A percentile compares a stretch with the other conserved stretches of the same genome.
Evolutionary conservation across 257 asterid species (phyloP).

Genomic region (Solanum sitiens): DNA sequence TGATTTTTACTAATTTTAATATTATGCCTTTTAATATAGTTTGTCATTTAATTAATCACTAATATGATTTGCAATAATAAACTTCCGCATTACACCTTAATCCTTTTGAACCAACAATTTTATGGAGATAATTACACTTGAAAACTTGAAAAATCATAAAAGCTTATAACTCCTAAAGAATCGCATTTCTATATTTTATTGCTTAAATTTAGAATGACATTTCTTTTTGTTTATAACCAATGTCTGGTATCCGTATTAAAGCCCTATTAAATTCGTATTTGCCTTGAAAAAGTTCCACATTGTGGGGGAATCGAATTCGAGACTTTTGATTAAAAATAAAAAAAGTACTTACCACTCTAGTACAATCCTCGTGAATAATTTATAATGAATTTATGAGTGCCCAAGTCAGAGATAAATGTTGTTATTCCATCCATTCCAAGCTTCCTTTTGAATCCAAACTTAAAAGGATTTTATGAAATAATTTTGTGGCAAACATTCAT

Average conservation of each 20-base stretch:
- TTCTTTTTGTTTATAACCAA: background rate
- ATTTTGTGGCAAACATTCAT: background rate
- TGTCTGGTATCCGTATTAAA: too few species aligned
- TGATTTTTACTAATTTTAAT: too few species aligned
- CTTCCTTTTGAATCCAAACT: background rate
- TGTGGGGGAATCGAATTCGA: too few species aligned
- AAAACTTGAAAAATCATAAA: background rate
- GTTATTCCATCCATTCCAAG: background rate
- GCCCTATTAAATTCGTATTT: too few species aligned
- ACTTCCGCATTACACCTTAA: background rate
- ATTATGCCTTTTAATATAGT: too few species aligned
- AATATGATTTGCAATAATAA: too few species aligned
- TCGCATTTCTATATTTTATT: too few species aligned
- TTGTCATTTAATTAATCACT: too few species aligned
- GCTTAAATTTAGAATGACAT: too few species aligned
- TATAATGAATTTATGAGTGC: background rate
- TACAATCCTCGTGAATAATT: background rate
- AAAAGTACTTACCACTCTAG: background rate
- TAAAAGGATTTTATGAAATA: background rate
- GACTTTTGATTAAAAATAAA: too few species aligned
- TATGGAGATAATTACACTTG: background rate
- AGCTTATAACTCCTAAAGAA: background rate
- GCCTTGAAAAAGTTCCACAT: too few species aligned
- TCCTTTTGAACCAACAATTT: too few species aligned
- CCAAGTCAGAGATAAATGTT: background rate